phyloP scores from a whole-genome alignment of 495 filamentous ascomycete species.

The Penicillium flavigenum region DNA sequence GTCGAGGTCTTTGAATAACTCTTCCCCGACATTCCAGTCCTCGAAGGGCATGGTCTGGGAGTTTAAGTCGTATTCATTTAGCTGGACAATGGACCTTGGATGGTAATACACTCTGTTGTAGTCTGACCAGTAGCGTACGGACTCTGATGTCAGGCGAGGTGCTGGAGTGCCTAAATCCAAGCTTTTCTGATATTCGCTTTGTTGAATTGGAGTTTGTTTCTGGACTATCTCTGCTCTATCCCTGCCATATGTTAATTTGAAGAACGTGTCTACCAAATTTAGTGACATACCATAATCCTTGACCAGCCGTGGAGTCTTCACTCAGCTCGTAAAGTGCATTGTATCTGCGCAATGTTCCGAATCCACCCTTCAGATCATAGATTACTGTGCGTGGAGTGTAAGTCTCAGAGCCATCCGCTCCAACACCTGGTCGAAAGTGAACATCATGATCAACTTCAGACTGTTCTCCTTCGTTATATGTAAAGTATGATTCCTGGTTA shows the following conservation, averaged over 20 bases:
- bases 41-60: constrained; percentile 80
- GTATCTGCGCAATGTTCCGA: constrained; percentile 81
- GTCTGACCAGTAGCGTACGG: constrained; percentile 93
- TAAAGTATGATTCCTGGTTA: constrained; percentile 88
- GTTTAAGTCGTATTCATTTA: constrained; percentile 83
- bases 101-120: constrained; percentile 91
- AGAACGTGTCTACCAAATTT: not conserved
- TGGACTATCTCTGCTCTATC: constrained; percentile 68
- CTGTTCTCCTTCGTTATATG: constrained; percentile 66
- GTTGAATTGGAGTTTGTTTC: constrained; percentile 61
- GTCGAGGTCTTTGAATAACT: constrained; percentile 78
- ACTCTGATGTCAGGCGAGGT: constrained; percentile 62
- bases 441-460: constrained; percentile 87
- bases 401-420: constrained; percentile 76
- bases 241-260: constrained; percentile 46
- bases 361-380: constrained; percentile 92
- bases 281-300: constrained; percentile 59
- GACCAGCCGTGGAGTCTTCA: constrained; percentile 48
- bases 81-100: constrained; percentile 80
- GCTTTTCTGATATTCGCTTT: constrained; percentile 71
- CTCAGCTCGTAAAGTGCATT: constrained; percentile 83
- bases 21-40: constrained; percentile 73
- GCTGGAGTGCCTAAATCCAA: constrained; percentile 65
- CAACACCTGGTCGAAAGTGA: constrained; percentile 85
- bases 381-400: constrained; percentile 88